Evolutionary conservation across 371 early-diverging fungal species (phyloP).

Genomic region (Rhizopus microsporus): DNA sequence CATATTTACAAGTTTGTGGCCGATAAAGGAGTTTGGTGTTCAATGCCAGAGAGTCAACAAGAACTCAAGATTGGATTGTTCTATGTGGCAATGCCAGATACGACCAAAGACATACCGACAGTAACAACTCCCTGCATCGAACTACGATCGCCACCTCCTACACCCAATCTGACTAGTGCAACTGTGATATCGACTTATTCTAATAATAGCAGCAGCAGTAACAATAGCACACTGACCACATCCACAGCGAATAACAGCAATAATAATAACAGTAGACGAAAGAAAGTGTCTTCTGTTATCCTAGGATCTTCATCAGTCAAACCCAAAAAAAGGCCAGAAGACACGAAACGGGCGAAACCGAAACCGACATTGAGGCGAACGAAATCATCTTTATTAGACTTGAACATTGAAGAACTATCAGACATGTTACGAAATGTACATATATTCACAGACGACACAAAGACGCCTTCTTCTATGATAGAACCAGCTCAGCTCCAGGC

Average conservation of each 20-base stretch:
- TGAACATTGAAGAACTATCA: slow-evolving; percentile 25
- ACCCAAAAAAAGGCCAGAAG: slow-evolving; percentile 1
- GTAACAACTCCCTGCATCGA: slow-evolving; percentile 21
- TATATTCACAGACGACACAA: slow-evolving; percentile 7
- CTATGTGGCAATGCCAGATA: slow-evolving; percentile 47
- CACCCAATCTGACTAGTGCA: slow-evolving; percentile 18
- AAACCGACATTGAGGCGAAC: slow-evolving; percentile 15
- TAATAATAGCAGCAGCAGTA: slow-evolving; percentile 8
- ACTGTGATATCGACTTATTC: slow-evolving; percentile 1
- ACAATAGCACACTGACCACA: neutral
- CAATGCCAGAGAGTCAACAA: slow-evolving; percentile 16
- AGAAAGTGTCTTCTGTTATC: slow-evolving; percentile 11
- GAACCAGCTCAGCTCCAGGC: slow-evolving; percentile 7
- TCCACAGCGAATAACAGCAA: neutral
- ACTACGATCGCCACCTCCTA: slow-evolving; percentile 28
- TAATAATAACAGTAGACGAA: slow-evolving; percentile 5
- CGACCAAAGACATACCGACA: slow-evolving; percentile 8
- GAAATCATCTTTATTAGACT: slow-evolving; percentile 22
- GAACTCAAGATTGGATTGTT: slow-evolving; percentile 45
- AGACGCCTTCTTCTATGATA: slow-evolving; percentile 8
- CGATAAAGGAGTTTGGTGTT: slow-evolving; percentile 45
- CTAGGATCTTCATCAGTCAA: neutral
- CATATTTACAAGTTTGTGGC: slow-evolving; percentile 43
- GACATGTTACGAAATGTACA: slow-evolving; percentile 14
- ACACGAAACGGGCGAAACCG: neutral